phyloP scores from a whole-genome alignment of 2,329 filamentous ascomycete genomes.

The Colletotrichum sp. region DNA sequence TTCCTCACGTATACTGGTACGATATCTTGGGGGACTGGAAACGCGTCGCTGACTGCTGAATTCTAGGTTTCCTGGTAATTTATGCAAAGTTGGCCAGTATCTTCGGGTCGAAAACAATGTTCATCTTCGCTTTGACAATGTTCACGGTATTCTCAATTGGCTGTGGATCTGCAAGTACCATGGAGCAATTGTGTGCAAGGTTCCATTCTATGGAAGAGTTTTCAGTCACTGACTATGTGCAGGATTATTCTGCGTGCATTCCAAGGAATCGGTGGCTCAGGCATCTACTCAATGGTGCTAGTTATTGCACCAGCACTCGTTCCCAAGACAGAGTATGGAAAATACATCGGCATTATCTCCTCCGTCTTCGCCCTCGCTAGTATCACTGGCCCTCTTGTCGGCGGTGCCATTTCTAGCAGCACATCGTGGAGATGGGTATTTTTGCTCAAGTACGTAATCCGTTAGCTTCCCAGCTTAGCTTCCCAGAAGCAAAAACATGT shows the following conservation, averaged over 20 bases:
- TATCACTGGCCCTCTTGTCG: slow-evolving; percentile 46
- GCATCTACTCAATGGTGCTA: not conserved
- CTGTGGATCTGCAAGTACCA: slow-evolving; percentile 40
- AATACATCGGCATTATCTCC: slow-evolving; percentile 36
- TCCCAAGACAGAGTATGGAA: slow-evolving; percentile 34
- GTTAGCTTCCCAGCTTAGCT: too few species aligned
- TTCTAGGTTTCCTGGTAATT: slow-evolving; percentile 23
- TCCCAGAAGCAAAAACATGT: too few species aligned
- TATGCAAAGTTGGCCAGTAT: slow-evolving; percentile 50
- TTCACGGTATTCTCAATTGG: slow-evolving; percentile 45
- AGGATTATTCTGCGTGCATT: not conserved
- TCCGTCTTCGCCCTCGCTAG: slow-evolving; percentile 44
- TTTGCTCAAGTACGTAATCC: slow-evolving; percentile 23
- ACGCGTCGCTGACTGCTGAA: not conserved
- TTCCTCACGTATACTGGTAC: slow-evolving; percentile 52
- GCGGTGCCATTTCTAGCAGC: slow-evolving; percentile 43
- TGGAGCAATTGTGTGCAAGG: slow-evolving; percentile 31
- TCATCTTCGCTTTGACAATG: slow-evolving; percentile 37
- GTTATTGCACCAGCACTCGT: slow-evolving; percentile 37
- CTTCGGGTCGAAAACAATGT: slow-evolving; percentile 42
- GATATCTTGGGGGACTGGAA: not conserved
- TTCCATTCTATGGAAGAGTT: not conserved
- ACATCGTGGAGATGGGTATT: slow-evolving; percentile 53
- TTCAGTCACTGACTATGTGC: not conserved
- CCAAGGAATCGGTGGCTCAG: not conserved